A percentile compares a stretch with the other conserved stretches of the same genome.
These are phyloP conservation scores for Moesziomyces aphidis DNA, from an alignment of 1,284 basidiomycete genomes.

Conservation along the genomic window DNA sequence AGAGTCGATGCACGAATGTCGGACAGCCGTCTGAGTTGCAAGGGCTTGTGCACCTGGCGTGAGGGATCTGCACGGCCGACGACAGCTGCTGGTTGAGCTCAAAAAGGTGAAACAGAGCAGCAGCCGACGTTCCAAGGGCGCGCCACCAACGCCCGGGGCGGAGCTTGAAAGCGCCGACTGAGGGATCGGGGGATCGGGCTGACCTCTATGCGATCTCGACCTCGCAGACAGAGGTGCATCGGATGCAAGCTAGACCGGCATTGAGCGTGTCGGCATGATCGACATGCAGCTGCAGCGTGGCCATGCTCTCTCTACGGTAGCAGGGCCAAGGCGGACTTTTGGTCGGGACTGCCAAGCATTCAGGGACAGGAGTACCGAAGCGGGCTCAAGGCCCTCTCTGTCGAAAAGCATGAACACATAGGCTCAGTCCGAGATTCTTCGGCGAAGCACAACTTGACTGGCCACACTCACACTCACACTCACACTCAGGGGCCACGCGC, in stretches of 20 bases:
- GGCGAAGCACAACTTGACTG: too few relatives aligned
- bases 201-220: too few relatives aligned
- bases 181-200: background rate
- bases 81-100: background rate
- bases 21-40: background rate
- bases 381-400: too few relatives aligned
- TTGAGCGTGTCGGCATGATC: background rate
- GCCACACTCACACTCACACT: background rate
- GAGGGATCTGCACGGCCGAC: too few relatives aligned
- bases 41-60: background rate
- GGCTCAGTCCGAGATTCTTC: background rate
- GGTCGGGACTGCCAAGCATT: too few relatives aligned
- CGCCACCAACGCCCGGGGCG: background rate
- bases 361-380: too few relatives aligned
- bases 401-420: too few relatives aligned
- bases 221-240: too few relatives aligned
- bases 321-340: too few relatives aligned
- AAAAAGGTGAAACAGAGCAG: background rate
- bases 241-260: too few relatives aligned
- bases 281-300: background rate
- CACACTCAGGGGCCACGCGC: background rate
- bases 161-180: too few relatives aligned
- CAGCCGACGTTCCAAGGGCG: background rate
- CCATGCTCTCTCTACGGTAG: too few relatives aligned
- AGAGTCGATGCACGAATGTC: background rate